A percentile compares a stretch with the other conserved stretches of the same genome.
Conservation (phyloP, 495 filamentous ascomycete genomes). For the Trichodelitschia bisporula region DNA sequence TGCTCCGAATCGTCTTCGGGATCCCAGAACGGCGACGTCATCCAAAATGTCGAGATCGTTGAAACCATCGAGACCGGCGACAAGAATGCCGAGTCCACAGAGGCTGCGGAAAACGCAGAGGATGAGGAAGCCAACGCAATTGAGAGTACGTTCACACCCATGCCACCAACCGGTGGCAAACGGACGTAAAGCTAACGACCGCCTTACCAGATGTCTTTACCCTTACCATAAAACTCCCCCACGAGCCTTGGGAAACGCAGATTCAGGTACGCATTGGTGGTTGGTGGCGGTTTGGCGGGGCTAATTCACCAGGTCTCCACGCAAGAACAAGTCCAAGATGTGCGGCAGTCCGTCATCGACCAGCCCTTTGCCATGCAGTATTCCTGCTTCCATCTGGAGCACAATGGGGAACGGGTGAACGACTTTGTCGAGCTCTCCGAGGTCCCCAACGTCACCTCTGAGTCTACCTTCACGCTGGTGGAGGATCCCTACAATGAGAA, state of each 20-base stretch:
- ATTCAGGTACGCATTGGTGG: slow-evolving; percentile 73
- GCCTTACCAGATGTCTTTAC: slow-evolving; percentile 31
- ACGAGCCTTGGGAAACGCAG: slow-evolving; percentile 52
- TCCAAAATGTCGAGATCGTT: no score
- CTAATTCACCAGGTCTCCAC: slow-evolving; percentile 72
- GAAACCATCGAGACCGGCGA: no score
- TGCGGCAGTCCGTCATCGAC: slow-evolving; percentile 90
- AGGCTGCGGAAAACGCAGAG: no score
- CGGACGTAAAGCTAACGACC: no score
- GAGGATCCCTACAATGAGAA: slow-evolving; percentile 98
- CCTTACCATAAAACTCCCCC: slow-evolving; percentile 63
- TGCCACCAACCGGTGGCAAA: no score
- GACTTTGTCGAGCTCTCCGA: slow-evolving; percentile 89
- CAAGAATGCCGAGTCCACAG: no score
- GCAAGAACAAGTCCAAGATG: slow-evolving; percentile 91
- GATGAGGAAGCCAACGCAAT: no score
- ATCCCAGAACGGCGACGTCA: no score
- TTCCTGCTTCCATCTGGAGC: slow-evolving; percentile 94
- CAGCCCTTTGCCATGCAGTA: slow-evolving; percentile 84
- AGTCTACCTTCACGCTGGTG: slow-evolving; percentile 54
- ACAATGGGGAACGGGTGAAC: slow-evolving; percentile 64
- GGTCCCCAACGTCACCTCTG: slow-evolving; percentile 47
- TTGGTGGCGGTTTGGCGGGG: no score
- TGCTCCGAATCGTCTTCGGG: no score
- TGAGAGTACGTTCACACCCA: no score